Evolutionary conservation across 106 monocot genomes (phyloP), one percentile per base, ranked within the genome.

Genomic region (Allium sativum): DNA sequence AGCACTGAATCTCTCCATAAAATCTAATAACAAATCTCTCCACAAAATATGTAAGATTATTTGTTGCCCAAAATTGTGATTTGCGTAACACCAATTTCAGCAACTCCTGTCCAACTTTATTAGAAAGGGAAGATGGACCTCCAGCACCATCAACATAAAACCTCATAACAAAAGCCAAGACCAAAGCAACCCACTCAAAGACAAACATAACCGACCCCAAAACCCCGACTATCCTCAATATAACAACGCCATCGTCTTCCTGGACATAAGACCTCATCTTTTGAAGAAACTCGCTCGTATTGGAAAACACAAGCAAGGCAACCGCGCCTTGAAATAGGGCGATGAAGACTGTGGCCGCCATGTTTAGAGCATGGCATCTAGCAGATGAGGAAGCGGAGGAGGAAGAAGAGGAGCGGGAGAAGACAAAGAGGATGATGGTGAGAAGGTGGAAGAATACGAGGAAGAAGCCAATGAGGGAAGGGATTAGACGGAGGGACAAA

Each of bases 321-420:
- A 82, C 76, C 3, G 86, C 72, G 10, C 82, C 86, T 45, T 87
- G 86, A 59, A 87, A 74, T 72, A 87, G 82, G 65, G 86, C 82
- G 14, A 73, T 60, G 58, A 87, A 70, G n/a, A 87, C 86, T 42
- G 86, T 74, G 59, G 80, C 56, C 12, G 71, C 74, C 86, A 87
- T 87, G 79, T 87, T 81, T 63, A 68, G 40, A 12, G 72, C 82
- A 71, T 87, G 75, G 64, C 82, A 79, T 21, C 64, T 51, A 40
- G 69, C 64, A 21, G 82, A 76, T 12, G 58, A 52, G 40, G 59
- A 5, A 6, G 53, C 19, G 45, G 80, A 14, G 58, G 52, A 20
- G 66, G 78, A 63, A 58, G 81, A 64, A 62, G 69, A 71, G 46
- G 76, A 75, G 65, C 64, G 63, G 44, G 77, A 48, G 72, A 76